These are phyloP conservation scores for Amanita phalloides DNA, from an alignment of 768 basidiomycete genomes.

Conservation along the genomic window DNA sequence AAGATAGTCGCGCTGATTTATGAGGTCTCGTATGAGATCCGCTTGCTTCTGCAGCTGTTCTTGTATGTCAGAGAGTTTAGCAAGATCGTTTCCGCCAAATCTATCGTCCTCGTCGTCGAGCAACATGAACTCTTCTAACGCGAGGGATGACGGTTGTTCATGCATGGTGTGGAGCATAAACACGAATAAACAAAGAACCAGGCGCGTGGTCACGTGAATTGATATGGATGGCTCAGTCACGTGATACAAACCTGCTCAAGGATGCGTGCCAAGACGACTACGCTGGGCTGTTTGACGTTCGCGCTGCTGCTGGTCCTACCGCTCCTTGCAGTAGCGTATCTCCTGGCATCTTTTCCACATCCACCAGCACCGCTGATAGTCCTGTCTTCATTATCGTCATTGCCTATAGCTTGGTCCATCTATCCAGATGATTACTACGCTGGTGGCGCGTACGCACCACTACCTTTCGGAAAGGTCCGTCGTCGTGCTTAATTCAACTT, in stretches of 20 bases:
- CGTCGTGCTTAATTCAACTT: slow-evolving; percentile 2
- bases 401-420: slow-evolving; percentile 50
- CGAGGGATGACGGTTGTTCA: slow-evolving; percentile 1
- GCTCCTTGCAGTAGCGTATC: slow-evolving; percentile 46
- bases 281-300: slow-evolving; percentile 39
- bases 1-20: slow-evolving; percentile 48
- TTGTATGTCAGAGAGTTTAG: neutral
- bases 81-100: neutral
- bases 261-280: slow-evolving; percentile 20
- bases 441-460: slow-evolving; percentile 49
- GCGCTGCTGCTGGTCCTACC: slow-evolving; percentile 52
- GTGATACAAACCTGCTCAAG: slow-evolving; percentile 1
- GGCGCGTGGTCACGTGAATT: slow-evolving; percentile 5
- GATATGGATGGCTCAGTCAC: neutral
- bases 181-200: neutral
- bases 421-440: slow-evolving; percentile 64
- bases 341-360: slow-evolving; percentile 56
- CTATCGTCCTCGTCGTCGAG: slow-evolving; percentile 4
- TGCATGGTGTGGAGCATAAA: neutral
- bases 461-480: slow-evolving; percentile 57
- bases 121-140: slow-evolving; percentile 5
- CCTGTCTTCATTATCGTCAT: slow-evolving; percentile 48
- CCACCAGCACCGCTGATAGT: slow-evolving; percentile 40
- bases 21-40: slow-evolving; percentile 44
- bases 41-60: slow-evolving; percentile 48